These are phyloP conservation scores for Tuber umbilicatum DNA, from an alignment of 495 filamentous ascomycete genomes.

Conservation along the genomic window DNA sequence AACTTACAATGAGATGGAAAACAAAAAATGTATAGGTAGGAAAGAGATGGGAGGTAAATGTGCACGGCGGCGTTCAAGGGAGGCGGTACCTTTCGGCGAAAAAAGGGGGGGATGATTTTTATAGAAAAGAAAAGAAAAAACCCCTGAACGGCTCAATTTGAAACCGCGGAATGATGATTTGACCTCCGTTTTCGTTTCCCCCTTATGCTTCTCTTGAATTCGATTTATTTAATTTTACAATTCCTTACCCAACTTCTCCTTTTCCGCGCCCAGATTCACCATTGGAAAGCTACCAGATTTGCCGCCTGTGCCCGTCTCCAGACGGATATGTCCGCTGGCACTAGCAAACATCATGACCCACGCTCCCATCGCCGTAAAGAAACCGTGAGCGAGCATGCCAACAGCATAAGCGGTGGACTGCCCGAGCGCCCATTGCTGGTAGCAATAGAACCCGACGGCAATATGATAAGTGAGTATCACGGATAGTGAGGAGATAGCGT, in stretches of 20 bases:
- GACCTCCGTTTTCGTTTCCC: background rate
- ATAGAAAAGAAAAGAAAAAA: background rate
- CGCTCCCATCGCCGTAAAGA: constrained; percentile 56
- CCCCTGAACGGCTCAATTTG: constrained; percentile 4
- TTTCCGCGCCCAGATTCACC: constrained; percentile 61
- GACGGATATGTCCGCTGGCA: constrained; percentile 56
- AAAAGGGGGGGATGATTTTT: background rate
- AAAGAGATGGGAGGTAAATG: background rate
- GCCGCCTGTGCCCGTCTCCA: constrained; percentile 71
- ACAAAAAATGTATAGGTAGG: background rate
- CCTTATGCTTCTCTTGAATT: background rate
- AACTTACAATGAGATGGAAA: background rate
- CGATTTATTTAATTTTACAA: too few species aligned
- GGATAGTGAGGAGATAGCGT: constrained; percentile 60
- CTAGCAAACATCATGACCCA: constrained; percentile 73
- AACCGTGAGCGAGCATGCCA: constrained; percentile 49
- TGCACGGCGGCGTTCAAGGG: background rate
- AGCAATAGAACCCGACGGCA: constrained; percentile 59
- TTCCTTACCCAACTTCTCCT: constrained; percentile 51
- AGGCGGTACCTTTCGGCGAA: background rate
- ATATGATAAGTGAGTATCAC: constrained; percentile 62
- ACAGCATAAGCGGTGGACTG: constrained; percentile 53
- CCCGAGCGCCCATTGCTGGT: constrained; percentile 54
- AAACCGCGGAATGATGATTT: background rate
- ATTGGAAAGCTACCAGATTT: constrained; percentile 77